Percentiles rank a stretch among this genome's conserved stretches.
These are phyloP conservation scores for Rhizophora mangle DNA, from an alignment of 345 rosid species.

Conservation along the genomic window DNA sequence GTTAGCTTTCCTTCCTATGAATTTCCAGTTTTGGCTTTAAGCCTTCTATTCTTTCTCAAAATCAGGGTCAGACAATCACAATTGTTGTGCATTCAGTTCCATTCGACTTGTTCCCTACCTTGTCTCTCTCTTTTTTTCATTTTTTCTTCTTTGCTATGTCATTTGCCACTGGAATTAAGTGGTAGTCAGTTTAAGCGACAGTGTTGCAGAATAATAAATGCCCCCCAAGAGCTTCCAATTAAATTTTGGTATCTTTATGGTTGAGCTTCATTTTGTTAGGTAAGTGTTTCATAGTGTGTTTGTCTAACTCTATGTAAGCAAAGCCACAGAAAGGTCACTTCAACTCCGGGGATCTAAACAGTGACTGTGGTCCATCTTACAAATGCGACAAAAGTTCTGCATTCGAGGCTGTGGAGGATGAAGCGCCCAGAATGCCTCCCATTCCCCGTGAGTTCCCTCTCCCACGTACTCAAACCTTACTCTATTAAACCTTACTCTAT, in stretches of 20 bases:
- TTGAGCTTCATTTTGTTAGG: not conserved
- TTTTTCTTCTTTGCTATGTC: not conserved
- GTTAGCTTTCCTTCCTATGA: not conserved
- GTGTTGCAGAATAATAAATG: not conserved
- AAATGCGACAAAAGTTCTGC: slow-evolving; percentile 42
- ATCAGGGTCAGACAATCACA: not conserved
- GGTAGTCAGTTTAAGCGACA: not conserved
- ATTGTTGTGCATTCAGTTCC: slow-evolving; percentile 16
- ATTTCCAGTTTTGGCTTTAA: not conserved
- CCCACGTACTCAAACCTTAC: too few species aligned
- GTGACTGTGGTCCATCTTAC: slow-evolving; percentile 63
- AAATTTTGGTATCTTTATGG: too few species aligned
- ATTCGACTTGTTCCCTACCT: slow-evolving; percentile 11
- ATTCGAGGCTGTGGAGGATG: slow-evolving; percentile 47
- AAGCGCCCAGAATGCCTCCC: slow-evolving; percentile 69
- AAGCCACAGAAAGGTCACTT: slow-evolving; percentile 55
- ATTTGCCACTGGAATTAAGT: too few species aligned
- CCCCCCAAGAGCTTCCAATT: too few species aligned
- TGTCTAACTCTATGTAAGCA: slow-evolving; percentile 14
- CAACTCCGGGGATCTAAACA: slow-evolving; percentile 41
- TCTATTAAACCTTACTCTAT: too few species aligned
- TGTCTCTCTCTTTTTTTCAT: not conserved
- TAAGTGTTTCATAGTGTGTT: slow-evolving; percentile 2
- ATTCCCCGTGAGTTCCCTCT: slow-evolving; percentile 56
- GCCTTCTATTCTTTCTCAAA: not conserved